Evolutionary conservation across 2,329 filamentous ascomycete genomes (phyloP), one percentile per base, ranked within the genome.

Genomic region (Magnaporthiopsis incrustans): DNA sequence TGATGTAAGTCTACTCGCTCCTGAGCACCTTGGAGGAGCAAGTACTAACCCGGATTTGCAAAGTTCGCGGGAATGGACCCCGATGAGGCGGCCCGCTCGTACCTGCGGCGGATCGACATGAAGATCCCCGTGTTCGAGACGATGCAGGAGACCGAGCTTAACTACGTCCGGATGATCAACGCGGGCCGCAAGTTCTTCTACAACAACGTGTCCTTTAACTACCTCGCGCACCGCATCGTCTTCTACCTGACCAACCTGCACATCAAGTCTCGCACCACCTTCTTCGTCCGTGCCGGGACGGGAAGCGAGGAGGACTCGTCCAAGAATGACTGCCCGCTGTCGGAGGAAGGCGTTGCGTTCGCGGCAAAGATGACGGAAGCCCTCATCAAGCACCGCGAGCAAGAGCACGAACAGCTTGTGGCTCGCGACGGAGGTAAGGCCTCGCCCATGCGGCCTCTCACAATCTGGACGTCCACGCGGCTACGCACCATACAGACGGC

Each of bases 121-220:
- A 91, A 95, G 69, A 99, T 99, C 66, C 95, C 95, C 26, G 89
- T 94, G 65, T 99, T 97, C 70, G 93, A 99, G 78, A 96, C 92
- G 1, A 98, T 99, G 92, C 85, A 93, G 71, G 95, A 99, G 75
- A 83, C 84, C 35, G 93, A 98, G 69, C 83, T 99, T 67, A 97
- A 98, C 74, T 99, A 94, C 78, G 94, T 99, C 78, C 97, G 97
- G 80, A 97, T 99, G 94, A 96, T 98, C 74, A 99, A 99, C 70
- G 95, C 95, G 10, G 95, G 95, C 59, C 87, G 94, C 72, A 88
- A 92, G 69, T 89, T 99, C 72, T 89, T 94, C 70, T 94, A 98
- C 77, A 99, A 99, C 79, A 97, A 98, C 69, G 91, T 95, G 74
- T 93, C 89, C 72, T 98, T 99, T 75, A 94, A 93, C 70, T 99